Percentiles rank a stretch among this genome's conserved stretches.
Evolutionary conservation across 2,329 filamentous ascomycete genomes (phyloP).

Genomic region (Aspergillus sp.): DNA sequence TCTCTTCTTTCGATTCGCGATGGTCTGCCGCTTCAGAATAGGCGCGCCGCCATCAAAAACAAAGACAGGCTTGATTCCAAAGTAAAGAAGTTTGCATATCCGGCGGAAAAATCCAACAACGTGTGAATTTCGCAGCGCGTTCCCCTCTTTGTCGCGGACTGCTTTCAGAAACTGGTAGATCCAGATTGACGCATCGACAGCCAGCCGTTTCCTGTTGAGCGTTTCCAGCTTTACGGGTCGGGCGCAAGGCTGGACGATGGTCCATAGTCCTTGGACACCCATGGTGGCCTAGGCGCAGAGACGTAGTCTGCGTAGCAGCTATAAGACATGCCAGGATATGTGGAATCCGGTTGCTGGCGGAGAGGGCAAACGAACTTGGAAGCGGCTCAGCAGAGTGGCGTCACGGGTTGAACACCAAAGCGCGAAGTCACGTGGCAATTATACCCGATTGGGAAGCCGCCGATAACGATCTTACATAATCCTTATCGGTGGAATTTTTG

Average conservation of each 20-base stretch:
- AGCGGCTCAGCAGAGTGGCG: background rate
- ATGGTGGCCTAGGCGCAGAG: slow-evolving; percentile 54
- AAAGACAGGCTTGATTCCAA: slow-evolving; percentile 94
- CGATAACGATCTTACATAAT: slow-evolving; percentile 28
- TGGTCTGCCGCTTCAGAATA: slow-evolving; percentile 86
- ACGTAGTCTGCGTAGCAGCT: background rate
- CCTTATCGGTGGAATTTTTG: slow-evolving; percentile 13
- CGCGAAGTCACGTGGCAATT: slow-evolving; percentile 28
- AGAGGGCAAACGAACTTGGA: background rate
- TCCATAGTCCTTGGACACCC: slow-evolving; percentile 99
- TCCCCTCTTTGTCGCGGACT: slow-evolving; percentile 96
- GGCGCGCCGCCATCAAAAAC: slow-evolving; percentile 98
- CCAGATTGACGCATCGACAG: slow-evolving; percentile 98
- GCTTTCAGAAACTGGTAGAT: slow-evolving; percentile 99
- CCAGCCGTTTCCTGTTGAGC: slow-evolving; percentile 92
- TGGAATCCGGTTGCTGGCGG: background rate
- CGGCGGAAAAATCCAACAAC: slow-evolving; percentile 97
- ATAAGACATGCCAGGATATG: slow-evolving; percentile 8
- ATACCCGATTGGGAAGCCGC: slow-evolving; percentile 21
- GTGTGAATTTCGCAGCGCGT: slow-evolving; percentile 93
- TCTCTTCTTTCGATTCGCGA: slow-evolving; percentile 74
- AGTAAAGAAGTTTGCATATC: slow-evolving; percentile 96
- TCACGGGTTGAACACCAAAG: too few relatives aligned
- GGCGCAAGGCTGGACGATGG: slow-evolving; percentile 90
- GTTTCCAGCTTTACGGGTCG: slow-evolving; percentile 95